Percentiles rank a stretch among this genome's conserved stretches.
Evolutionary conservation across 208 protist genomes (phyloP).

Genomic region (Trypanosoma boissoni): DNA sequence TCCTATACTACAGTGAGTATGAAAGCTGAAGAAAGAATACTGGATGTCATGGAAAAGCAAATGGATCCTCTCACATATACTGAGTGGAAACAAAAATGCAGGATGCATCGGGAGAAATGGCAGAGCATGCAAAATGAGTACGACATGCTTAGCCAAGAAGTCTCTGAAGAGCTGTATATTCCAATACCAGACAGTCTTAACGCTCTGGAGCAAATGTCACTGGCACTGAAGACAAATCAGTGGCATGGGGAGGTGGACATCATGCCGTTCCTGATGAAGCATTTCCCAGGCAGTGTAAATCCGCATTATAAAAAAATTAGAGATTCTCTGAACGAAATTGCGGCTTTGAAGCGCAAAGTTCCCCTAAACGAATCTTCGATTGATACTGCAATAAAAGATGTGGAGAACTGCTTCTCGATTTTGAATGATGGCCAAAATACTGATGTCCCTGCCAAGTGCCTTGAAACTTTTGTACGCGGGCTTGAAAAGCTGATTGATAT

Average conservation of each 20-base stretch:
- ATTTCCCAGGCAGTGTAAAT: not conserved
- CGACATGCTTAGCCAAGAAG: not conserved
- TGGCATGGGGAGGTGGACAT: not conserved
- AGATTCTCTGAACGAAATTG: not conserved
- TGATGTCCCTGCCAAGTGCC: not conserved
- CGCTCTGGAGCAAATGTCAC: not conserved
- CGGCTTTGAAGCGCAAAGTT: not conserved
- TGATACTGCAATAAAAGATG: not conserved
- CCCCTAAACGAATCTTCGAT: not conserved
- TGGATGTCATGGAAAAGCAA: slow-evolving; percentile 4
- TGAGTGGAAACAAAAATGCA: not conserved
- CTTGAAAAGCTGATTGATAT: not conserved
- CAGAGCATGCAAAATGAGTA: too few species aligned
- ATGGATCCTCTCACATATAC: not conserved
- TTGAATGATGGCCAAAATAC: not conserved
- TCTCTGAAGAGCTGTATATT: not conserved
- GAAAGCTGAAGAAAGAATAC: not conserved
- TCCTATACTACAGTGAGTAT: not conserved
- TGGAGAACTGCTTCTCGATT: not conserved
- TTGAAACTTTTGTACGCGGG: not conserved
- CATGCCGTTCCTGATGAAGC: not conserved
- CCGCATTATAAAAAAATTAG: not conserved
- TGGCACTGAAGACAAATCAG: not conserved
- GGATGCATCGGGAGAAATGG: not conserved
- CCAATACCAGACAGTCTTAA: not conserved